Conservation (phyloP, 2,329 filamentous ascomycete genomes). For the Ophiostoma tasmaniense region DNA sequence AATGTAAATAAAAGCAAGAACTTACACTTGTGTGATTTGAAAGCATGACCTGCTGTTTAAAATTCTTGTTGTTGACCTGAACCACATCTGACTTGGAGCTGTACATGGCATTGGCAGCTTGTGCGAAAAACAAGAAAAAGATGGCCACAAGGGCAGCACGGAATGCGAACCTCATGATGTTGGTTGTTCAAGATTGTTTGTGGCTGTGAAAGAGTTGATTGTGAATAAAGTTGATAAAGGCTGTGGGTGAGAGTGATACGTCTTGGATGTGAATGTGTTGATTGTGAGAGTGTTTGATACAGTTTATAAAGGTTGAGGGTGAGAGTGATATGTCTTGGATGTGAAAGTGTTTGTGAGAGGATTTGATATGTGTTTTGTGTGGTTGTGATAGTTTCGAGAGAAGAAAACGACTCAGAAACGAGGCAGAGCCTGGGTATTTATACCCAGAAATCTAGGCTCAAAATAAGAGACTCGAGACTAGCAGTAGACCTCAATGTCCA, state of each 20-base stretch:
- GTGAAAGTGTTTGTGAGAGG: too few relatives aligned
- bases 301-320: too few relatives aligned
- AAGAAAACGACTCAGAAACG: background rate
- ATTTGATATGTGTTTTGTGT: too few relatives aligned
- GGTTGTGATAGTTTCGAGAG: too few relatives aligned
- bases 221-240: too few relatives aligned
- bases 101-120: conserved; percentile 4
- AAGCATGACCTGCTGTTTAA: conserved; percentile 72
- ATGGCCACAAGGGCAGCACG: conserved; percentile 51
- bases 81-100: conserved; percentile 63
- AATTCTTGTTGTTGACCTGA: conserved; percentile 69
- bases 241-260: background rate
- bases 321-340: background rate
- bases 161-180: background rate
- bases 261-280: too few relatives aligned
- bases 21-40: conserved; percentile 88
- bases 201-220: too few relatives aligned
- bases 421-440: too few relatives aligned
- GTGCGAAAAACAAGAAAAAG: conserved; percentile 46
- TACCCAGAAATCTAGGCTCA: too few relatives aligned
- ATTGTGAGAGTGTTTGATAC: too few relatives aligned
- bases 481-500: background rate
- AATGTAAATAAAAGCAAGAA: conserved; percentile 10
- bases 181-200: background rate
- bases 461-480: too few relatives aligned